Base-by-base conservation (phyloP, 495 filamentous ascomycete genomes). In the Daldinia vernicosa region DNA sequence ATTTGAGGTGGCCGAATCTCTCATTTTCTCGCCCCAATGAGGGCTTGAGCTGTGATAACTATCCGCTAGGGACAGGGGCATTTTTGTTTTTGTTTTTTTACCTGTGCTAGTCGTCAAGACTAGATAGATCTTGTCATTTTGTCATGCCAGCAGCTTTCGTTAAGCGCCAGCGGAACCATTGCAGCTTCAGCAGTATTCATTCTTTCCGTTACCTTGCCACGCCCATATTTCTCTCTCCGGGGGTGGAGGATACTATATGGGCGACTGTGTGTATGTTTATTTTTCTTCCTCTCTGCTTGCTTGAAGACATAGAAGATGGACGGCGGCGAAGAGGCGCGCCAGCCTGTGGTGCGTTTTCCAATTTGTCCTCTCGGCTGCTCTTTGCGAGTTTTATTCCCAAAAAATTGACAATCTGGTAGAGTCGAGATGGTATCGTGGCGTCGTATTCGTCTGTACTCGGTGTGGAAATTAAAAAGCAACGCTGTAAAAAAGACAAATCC, bases 1-100 rank as follows among this genome's bases (percentile, higher is more conserved):
- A 22, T 24, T 26, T 83, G 82, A 84, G 82, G 82, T 77, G 81
- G 80, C 80, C 80, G 79, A 82, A 74, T 80, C 64, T 81, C 76
- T 80, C 78, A 80, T 80, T 80, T 80, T 79, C 78, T 77, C 77
- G 62, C 77, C 81, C 78, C 75, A 71, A 79, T 73, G 77, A 76
- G 77, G 79, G 76, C 75, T 76, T 75, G 74, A 79, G 80, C 78
- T 77, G 71, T 69, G 62, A 63, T 72, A 66, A 61, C 75, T 63
- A 67, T 67, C 67, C 71, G 22, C 71, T 74, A 63, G 67, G 71
- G 71, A 74, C 47, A 50, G 52, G 47, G 47, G 45, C 24, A 53
- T 61, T 22, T 28, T 43, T 40, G 30, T 61, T 58, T 69, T 63
- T 22, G 30, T 35, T 19, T 28, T 33, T 33, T 37, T 9, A 32